These are phyloP conservation scores for Citrus sp. DNA, from an alignment of 345 rosid genomes.

Conservation along the genomic window DNA sequence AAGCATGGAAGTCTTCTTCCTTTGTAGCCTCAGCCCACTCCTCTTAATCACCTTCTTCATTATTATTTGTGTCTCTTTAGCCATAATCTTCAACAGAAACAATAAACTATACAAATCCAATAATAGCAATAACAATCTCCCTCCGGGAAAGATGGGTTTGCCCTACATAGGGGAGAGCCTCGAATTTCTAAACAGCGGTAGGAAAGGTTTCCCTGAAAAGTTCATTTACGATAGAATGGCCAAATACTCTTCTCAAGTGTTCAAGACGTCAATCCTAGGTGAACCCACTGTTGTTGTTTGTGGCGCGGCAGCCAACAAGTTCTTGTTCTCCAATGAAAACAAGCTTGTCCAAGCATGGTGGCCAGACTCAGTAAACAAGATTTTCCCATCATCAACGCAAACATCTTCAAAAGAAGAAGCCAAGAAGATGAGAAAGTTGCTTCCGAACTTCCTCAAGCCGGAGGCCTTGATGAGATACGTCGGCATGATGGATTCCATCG, in stretches of 20 bases:
- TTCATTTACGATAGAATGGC: slow-evolving; percentile 40
- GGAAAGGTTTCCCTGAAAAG: slow-evolving; percentile 42
- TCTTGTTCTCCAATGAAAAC: slow-evolving; percentile 48
- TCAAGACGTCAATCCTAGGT: slow-evolving; percentile 34
- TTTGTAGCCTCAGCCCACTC: background rate
- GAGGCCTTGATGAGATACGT: slow-evolving; percentile 23
- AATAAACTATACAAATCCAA: background rate
- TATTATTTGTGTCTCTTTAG: too few species aligned
- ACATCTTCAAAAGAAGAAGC: slow-evolving; percentile 37
- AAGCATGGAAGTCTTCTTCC: slow-evolving; percentile 3
- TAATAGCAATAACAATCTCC: slow-evolving; percentile 21
- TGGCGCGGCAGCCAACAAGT: slow-evolving; percentile 41
- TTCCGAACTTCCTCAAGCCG: slow-evolving; percentile 22
- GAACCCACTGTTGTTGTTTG: slow-evolving; percentile 34
- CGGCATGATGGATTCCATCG: slow-evolving; percentile 14
- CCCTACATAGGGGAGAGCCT: slow-evolving; percentile 42
- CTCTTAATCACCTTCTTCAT: too few species aligned
- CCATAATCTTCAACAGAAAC: too few species aligned
- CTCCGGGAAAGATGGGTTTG: slow-evolving; percentile 40
- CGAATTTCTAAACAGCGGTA: slow-evolving; percentile 34
- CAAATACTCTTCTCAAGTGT: slow-evolving; percentile 29
- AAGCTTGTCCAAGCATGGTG: slow-evolving; percentile 48
- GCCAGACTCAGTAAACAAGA: slow-evolving; percentile 49
- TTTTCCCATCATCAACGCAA: slow-evolving; percentile 38
- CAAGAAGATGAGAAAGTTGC: slow-evolving; percentile 34